Conservation (phyloP, 805 yeast species). For the Starmerella bacillaris region DNA sequence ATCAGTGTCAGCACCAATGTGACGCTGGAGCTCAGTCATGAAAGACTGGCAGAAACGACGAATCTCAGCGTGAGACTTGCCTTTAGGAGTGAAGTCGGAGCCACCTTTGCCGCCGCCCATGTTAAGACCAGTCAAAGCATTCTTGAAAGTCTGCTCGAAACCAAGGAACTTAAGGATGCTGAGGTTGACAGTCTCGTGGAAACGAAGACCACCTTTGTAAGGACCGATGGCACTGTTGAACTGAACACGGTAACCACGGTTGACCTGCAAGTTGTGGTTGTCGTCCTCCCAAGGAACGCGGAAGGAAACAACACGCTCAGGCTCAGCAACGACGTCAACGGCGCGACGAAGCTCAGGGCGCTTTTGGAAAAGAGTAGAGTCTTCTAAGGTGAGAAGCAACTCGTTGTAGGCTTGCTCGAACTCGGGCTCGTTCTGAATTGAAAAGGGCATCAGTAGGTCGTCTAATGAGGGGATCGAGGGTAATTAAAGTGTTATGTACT, state of each 20-base stretch:
- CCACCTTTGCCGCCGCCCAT: conserved; percentile 99
- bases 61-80: conserved; percentile 79
- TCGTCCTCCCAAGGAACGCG: conserved; percentile 98
- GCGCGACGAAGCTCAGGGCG: conserved; percentile 82
- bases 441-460: conserved; percentile 38
- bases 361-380: conserved; percentile 74
- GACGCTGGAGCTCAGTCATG: conserved; percentile 88
- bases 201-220: conserved; percentile 96
- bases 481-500: too few relatives aligned
- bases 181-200: conserved; percentile 92
- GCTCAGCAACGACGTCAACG: conserved; percentile 76
- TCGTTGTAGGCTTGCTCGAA: conserved; percentile 97
- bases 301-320: conserved; percentile 92
- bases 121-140: conserved; percentile 88
- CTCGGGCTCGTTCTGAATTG: conserved; percentile 78
- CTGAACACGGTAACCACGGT: conserved; percentile 96
- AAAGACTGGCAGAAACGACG: conserved; percentile 91
- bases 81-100: conserved; percentile 93
- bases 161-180: conserved; percentile 92
- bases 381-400: conserved; percentile 70
- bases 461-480: too few relatives aligned
- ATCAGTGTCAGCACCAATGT: conserved; percentile 93
- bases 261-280: conserved; percentile 75
- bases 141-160: conserved; percentile 95
- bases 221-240: conserved; percentile 98